Evolutionary conservation across 2,329 filamentous ascomycete genomes (phyloP).

Genomic region (Mollisia scopiformis): DNA sequence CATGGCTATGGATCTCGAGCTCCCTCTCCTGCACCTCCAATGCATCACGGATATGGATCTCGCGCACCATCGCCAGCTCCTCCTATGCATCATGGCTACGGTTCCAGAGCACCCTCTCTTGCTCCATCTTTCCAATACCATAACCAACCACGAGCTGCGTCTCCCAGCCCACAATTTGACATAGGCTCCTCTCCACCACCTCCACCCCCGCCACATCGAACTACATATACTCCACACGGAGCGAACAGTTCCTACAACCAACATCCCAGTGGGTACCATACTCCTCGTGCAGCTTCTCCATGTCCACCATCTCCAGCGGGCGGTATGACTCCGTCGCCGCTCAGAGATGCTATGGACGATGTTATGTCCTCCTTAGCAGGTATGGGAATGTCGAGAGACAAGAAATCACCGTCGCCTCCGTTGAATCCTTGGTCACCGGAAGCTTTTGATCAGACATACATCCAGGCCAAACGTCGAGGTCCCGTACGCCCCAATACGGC

Average conservation of each 20-base stretch:
- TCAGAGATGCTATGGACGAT: slow-evolving; percentile 95
- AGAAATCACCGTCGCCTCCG: slow-evolving; percentile 58
- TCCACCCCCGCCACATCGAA: slow-evolving; percentile 82
- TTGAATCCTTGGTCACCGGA: slow-evolving; percentile 89
- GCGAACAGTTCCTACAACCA: slow-evolving; percentile 44
- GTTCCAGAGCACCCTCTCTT: slow-evolving; percentile 39
- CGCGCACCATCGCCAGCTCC: slow-evolving; percentile 44
- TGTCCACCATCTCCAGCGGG: slow-evolving; percentile 68
- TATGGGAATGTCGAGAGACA: slow-evolving; percentile 67
- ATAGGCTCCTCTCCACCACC: slow-evolving; percentile 58
- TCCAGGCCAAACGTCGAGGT: slow-evolving; percentile 34
- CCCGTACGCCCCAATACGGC: slow-evolving; percentile 68
- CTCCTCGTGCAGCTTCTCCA: slow-evolving; percentile 63
- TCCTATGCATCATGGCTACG: slow-evolving; percentile 32
- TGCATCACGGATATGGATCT: slow-evolving; percentile 42
- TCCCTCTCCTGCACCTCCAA: slow-evolving; percentile 36
- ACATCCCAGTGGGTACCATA: slow-evolving; percentile 49
- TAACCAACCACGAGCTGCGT: slow-evolving; percentile 41
- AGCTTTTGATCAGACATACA: slow-evolving; percentile 64
- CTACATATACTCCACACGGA: slow-evolving; percentile 44
- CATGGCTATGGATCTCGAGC: slow-evolving; percentile 35
- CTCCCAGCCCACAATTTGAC: slow-evolving; percentile 40
- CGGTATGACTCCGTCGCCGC: slow-evolving; percentile 82
- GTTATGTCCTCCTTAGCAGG: slow-evolving; percentile 95
- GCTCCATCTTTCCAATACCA: slow-evolving; percentile 34